Conservation (phyloP, 345 rosid genomes). For the Bruguiera sexangula region DNA sequence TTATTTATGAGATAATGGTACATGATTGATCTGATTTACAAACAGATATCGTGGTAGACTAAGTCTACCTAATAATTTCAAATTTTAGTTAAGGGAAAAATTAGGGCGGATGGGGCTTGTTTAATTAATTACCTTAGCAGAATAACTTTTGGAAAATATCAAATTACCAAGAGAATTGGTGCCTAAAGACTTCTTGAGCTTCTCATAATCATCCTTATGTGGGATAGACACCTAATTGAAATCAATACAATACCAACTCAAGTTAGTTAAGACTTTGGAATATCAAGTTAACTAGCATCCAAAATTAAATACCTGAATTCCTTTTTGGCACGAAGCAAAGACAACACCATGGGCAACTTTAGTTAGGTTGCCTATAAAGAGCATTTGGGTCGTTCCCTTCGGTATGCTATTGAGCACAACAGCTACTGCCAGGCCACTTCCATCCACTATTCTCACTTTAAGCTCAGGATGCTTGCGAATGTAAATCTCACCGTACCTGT, state of each 20-base stretch:
- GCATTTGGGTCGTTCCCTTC: conserved; percentile 43
- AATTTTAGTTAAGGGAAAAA: background rate
- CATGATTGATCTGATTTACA: no score
- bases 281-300: background rate
- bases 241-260: no score
- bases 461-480: conserved; percentile 42
- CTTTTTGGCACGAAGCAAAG: conserved; percentile 41
- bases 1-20: no score
- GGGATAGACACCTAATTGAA: conserved; percentile 37
- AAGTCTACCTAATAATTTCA: no score
- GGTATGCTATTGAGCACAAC: conserved; percentile 55
- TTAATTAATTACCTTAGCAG: conserved; percentile 36
- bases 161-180: conserved; percentile 20
- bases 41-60: no score
- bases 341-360: conserved; percentile 55
- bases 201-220: conserved; percentile 37
- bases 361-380: conserved; percentile 41
- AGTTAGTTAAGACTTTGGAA: background rate
- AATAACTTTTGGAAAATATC: conserved; percentile 28
- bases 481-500: conserved; percentile 46
- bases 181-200: conserved; percentile 33
- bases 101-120: no score
- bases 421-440: conserved; percentile 57
- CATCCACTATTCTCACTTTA: conserved; percentile 59
- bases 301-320: conserved; percentile 40